A percentile compares a stretch with the other conserved stretches of the same genome.
Evolutionary conservation across 1,284 basidiomycete species (phyloP).

Genomic region (Mycena sp.): DNA sequence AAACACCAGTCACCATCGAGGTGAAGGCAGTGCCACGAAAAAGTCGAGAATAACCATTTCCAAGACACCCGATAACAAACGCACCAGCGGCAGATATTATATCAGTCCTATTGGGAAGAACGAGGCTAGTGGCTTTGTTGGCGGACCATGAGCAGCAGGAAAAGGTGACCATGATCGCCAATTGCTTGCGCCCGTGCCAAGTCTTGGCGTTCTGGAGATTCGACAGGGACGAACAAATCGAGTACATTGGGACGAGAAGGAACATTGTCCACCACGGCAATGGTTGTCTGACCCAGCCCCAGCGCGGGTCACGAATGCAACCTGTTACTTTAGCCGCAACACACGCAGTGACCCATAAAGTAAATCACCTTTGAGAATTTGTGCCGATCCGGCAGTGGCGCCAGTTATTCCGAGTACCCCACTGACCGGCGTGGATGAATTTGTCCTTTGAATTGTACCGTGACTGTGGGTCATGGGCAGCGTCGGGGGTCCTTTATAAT

Average conservation of each 20-base stretch:
- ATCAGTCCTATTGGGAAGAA: slow-evolving; percentile 61
- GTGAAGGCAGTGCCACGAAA: slow-evolving; percentile 87
- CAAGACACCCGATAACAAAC: slow-evolving; percentile 82
- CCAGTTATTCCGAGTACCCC: slow-evolving; percentile 71
- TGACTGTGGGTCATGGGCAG: slow-evolving; percentile 57
- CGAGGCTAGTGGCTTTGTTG: slow-evolving; percentile 63
- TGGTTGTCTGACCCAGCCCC: slow-evolving; percentile 81
- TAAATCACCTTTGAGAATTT: slow-evolving; percentile 64
- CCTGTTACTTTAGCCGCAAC: slow-evolving; percentile 48
- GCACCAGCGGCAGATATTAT: slow-evolving; percentile 82
- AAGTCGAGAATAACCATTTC: slow-evolving; percentile 83
- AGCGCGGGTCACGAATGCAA: slow-evolving; percentile 75
- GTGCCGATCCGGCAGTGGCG: slow-evolving; percentile 47
- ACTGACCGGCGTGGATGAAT: slow-evolving; percentile 53
- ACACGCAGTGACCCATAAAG: no score
- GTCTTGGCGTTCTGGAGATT: slow-evolving; percentile 73
- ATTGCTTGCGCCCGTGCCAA: slow-evolving; percentile 50
- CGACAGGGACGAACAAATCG: slow-evolving; percentile 78
- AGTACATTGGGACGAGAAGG: slow-evolving; percentile 83
- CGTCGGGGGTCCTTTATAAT: slow-evolving; percentile 51
- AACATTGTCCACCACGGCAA: slow-evolving; percentile 83
- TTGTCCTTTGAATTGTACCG: slow-evolving; percentile 70
- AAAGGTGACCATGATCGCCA: slow-evolving; percentile 83
- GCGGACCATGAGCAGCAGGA: slow-evolving; percentile 81
- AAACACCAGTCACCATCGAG: slow-evolving; percentile 87